Evolutionary conservation across 192 early-diverging fungal genomes (phyloP).

Genomic region (Gigaspora rosea): DNA sequence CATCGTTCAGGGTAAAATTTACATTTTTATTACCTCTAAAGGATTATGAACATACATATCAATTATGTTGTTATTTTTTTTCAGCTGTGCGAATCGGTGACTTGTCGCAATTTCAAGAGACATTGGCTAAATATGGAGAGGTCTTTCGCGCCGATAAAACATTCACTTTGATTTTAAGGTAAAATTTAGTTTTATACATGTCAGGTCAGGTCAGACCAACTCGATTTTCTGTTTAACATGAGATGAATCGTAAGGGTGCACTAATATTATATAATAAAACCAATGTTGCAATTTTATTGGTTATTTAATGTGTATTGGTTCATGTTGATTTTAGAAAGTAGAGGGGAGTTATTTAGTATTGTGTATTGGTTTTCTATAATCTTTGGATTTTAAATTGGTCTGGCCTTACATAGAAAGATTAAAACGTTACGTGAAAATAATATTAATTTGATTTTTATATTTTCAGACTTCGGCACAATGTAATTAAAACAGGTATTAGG

Average conservation of each 20-base stretch:
- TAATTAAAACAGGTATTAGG: constrained; percentile 98
- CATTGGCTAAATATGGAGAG: constrained; percentile 68
- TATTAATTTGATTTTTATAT: neutral
- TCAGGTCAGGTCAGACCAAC: too few species aligned
- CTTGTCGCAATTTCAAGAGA: constrained; percentile 89
- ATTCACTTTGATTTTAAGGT: constrained; percentile 78
- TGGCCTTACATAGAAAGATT: too few species aligned
- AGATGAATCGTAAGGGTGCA: too few species aligned
- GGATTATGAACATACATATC: neutral
- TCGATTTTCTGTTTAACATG: too few species aligned
- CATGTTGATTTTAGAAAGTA: too few species aligned
- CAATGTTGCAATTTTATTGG: too few species aligned
- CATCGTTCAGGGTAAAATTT: constrained; percentile 78
- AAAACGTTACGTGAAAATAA: neutral
- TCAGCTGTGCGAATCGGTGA: constrained; percentile 94
- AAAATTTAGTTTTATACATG: constrained; percentile 50
- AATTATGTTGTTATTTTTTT: neutral
- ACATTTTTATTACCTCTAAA: neutral
- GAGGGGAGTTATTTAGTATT: too few species aligned
- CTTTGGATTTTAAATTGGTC: too few species aligned
- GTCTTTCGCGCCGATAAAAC: constrained; percentile 88
- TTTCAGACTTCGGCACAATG: constrained; percentile 96
- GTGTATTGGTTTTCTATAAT: too few species aligned
- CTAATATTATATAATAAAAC: too few species aligned
- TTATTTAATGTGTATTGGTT: too few species aligned